phyloP scores from a whole-genome alignment of 768 basidiomycete species.

The Suillus subalutaceus region DNA sequence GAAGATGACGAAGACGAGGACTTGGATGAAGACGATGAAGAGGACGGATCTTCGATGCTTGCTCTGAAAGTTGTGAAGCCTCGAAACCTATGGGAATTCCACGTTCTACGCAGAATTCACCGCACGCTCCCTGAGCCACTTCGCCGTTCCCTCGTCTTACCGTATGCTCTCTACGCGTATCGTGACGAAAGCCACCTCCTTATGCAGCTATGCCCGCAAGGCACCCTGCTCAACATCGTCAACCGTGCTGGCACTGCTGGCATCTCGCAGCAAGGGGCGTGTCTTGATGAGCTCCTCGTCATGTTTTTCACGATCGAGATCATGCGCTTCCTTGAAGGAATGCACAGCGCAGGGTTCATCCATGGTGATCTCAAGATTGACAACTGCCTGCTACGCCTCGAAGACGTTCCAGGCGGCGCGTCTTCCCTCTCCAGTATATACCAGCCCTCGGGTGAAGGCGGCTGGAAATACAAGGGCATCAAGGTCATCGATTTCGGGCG shows the following conservation, averaged over 20 bases:
- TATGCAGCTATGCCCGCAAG: conserved; percentile 87
- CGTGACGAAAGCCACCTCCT: conserved; percentile 89
- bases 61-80: conserved; percentile 95
- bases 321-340: conserved; percentile 75
- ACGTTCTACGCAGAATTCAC: conserved; percentile 79
- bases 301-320: conserved; percentile 96
- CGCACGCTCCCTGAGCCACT: conserved; percentile 59
- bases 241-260: conserved; percentile 80
- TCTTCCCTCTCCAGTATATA: conserved; percentile 78
- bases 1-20: conserved; percentile 39
- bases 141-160: conserved; percentile 70
- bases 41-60: conserved; percentile 58
- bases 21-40: conserved; percentile 51
- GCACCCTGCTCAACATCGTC: conserved; percentile 89
- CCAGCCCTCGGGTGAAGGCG: conserved; percentile 73
- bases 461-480: conserved; percentile 88
- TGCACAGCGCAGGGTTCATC: conserved; percentile 85
- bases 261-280: conserved; percentile 77
- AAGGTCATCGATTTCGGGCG: conserved; percentile 98
- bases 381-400: conserved; percentile 93
- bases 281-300: conserved; percentile 89
- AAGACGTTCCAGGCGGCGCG: conserved; percentile 73
- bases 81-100: conserved; percentile 89
- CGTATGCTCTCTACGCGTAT: conserved; percentile 82
- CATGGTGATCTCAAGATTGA: conserved; percentile 99